Evolutionary conservation across 805 yeast genomes (phyloP), one percentile per base, ranked within the genome.

Genomic region (Ogataea thermomethanolica): DNA sequence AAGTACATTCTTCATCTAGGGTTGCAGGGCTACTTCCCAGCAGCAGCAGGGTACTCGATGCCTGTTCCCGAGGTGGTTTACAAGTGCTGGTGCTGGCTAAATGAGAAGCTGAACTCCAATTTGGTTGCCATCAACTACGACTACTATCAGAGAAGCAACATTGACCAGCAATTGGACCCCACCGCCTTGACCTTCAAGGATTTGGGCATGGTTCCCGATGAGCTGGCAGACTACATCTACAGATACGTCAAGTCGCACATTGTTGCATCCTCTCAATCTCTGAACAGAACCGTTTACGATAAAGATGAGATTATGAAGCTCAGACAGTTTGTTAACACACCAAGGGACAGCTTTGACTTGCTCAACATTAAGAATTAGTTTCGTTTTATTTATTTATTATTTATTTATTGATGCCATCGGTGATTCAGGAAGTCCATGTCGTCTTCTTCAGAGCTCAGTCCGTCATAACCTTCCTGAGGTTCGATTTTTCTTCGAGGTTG

Each of bases 101-200:
- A 74, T 38, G 73, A 70, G 55, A 56, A 65, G 14, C 64, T 66
- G 35, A 79, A 79, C 46, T 73, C 75, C 46, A 45, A 48, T 29
- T 31, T 57, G 47, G 49, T 46, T 12, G 44, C 58, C 4, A 33
- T 77, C 44, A 82, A 79, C 55, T 76, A 85, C 21, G 95, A 87
- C 62, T 81, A 80, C 61, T 73, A 83, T 41, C 84, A 79, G 63
- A 79, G 95, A 67, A 79, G 79, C 63, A 71, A 75, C 54, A 71
- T 83, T 44, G 71, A 83, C 64, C 95, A 87, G 64, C 56, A 54
- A 14, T 70, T 80, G 45, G 84, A 80, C 55, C 71, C 75, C 23
- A 56, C 60, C 11, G 88, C 87, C 20, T 68, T 71, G 55, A 76
- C 83, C 11, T 86, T 81, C 62, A 67, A 65, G 25, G 93, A 86